Base-by-base conservation (phyloP, 1,284 basidiomycete species). In the Chalciporus sp. region DNA sequence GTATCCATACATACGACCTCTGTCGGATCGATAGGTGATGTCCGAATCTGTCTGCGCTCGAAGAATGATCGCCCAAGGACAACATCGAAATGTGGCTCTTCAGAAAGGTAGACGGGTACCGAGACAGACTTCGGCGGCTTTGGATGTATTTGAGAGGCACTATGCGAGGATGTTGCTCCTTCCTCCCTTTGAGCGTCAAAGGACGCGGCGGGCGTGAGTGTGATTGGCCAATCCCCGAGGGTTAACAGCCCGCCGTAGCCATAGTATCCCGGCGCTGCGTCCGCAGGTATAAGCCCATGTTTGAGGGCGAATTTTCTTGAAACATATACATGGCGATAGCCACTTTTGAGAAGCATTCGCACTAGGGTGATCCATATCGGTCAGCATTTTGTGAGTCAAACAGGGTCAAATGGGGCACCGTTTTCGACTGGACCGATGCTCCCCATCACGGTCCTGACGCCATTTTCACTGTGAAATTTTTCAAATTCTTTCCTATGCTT, bases 31-130 rank as follows among this genome's bases (percentile, higher is more conserved):
- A 89, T 76, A 0, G 87, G 77, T 65, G 91, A 91, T 23, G 84
- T 86, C 70, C 87, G 87, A 61, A 99, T 85, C 61, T 90, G 88
- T 63, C 96, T 82, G 67, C 86, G 86, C 74, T 99, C 97, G 72
- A 95, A 90, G 77, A 98, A 99, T 29, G 91, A 88, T 41, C 96
- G 82, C 4, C 96, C 96, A 2, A 99, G 81, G 19, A 98, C 92
- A 47, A 98, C 93, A 63, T 98, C 95, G 74, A 99, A 99, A 71
- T 98, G 95, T 20, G 89, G 88, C 72, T 98, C 95, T 70, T 99
- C 96, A 9, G 91, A 91, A 31, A 98, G 77, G 74, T 92, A 92
- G 2, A 92, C 88, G 1, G 80, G 42, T 37, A 70, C 42, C n/a
- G 68, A 67, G 39, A 70, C 57, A 2, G 54, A 67, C 55, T 59